A percentile compares a stretch with the other conserved stretches of the same genome.
These are phyloP conservation scores for Casaregolazyma lundiana DNA, from an alignment of 1,139 yeast species.

Conservation along the genomic window DNA sequence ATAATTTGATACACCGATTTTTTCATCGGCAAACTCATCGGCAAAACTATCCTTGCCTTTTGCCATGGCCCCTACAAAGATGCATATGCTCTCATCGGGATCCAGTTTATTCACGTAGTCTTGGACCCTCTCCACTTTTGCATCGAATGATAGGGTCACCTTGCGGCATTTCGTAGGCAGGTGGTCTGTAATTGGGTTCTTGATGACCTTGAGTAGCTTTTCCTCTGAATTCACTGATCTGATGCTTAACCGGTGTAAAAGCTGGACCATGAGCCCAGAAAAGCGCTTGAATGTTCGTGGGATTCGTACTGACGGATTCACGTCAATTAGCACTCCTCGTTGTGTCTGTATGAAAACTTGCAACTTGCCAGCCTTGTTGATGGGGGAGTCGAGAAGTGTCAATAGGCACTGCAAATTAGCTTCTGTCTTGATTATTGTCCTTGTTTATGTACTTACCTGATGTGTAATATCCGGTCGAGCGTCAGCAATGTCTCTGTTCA, in stretches of 20 bases:
- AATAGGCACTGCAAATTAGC: conserved; percentile 51
- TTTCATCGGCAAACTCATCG: conserved; percentile 94
- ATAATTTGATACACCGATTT: conserved; percentile 90
- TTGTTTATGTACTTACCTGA: conserved; percentile 24
- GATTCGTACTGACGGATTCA: conserved; percentile 92
- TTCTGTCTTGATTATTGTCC: not conserved
- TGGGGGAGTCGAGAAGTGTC: conserved; percentile 90
- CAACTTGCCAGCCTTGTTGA: conserved; percentile 92
- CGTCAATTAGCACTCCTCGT: conserved; percentile 88
- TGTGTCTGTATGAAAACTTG: conserved; percentile 97
- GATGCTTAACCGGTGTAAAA: conserved; percentile 84
- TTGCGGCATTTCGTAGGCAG: conserved; percentile 94
- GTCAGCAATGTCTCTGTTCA: conserved; percentile 96
- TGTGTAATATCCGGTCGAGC: conserved; percentile 98
- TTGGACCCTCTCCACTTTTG: conserved; percentile 81
- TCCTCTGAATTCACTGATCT: conserved; percentile 95
- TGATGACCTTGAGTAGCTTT: conserved; percentile 85
- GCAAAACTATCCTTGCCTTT: conserved; percentile 97
- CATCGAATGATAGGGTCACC: conserved; percentile 90
- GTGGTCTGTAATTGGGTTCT: conserved; percentile 95
- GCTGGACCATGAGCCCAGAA: conserved; percentile 95
- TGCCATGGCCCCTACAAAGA: conserved; percentile 98
- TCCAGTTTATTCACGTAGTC: conserved; percentile 79
- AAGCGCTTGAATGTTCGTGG: conserved; percentile 98
- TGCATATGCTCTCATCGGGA: conserved; percentile 91